Conservation (phyloP, 2,329 filamentous ascomycete genomes). For the Penicillium sp. region DNA sequence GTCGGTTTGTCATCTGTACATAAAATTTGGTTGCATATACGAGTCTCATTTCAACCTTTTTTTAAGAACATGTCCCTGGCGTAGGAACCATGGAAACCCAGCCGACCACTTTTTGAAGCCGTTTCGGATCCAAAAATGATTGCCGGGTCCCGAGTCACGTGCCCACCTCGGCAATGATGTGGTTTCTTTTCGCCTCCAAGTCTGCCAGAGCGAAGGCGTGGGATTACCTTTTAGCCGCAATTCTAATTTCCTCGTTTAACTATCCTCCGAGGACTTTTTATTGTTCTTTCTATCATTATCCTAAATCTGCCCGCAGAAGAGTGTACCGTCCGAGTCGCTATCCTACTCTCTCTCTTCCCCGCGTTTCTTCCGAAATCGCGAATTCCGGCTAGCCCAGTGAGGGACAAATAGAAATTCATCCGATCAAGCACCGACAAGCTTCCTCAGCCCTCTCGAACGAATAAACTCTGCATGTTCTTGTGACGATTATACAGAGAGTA, state of each 20-base stretch:
- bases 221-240: slow-evolving; percentile 3
- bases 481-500: neutral
- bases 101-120: neutral
- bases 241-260: neutral
- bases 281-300: neutral
- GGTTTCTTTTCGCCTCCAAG: slow-evolving; percentile 28
- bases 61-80: neutral
- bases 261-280: neutral
- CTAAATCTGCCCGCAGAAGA: neutral
- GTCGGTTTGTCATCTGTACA: slow-evolving; percentile 35
- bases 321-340: neutral
- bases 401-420: neutral
- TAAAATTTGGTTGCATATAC: slow-evolving; percentile 39
- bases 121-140: slow-evolving; percentile 9
- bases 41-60: neutral
- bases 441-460: neutral
- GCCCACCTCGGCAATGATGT: slow-evolving; percentile 23
- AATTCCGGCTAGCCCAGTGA: slow-evolving; percentile 16
- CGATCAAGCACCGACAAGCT: neutral
- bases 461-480: neutral
- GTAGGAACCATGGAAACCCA: slow-evolving; percentile 1
- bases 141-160: slow-evolving; percentile 30
- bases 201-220: neutral
- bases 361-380: slow-evolving; percentile 19
- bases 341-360: slow-evolving; percentile 12